Base-by-base conservation (phyloP, 2,329 filamentous ascomycete species). In the Didymella pomorum region DNA sequence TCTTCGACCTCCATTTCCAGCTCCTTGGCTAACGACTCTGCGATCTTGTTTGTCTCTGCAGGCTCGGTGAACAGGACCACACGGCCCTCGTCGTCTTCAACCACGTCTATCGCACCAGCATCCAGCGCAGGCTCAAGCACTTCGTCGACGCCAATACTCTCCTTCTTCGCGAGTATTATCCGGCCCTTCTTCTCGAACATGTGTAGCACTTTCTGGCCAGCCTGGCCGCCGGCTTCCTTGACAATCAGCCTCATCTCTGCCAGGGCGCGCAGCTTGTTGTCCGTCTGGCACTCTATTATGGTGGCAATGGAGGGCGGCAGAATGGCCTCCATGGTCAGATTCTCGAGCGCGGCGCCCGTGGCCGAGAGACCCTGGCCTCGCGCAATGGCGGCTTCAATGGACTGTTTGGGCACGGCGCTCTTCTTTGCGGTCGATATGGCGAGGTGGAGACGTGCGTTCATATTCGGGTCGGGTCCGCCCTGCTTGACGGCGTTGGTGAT, bases 281-380 rank as follows among this genome's bases (percentile, higher is more conserved):
- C 93, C 4, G 92, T 94, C 76, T 95, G 89, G 68, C 89, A 87
- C 68, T 97, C 93, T 71, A 97, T 85, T 11, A 98, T 88, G 6
- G 94, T 81, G 11, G 91, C 92, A 16, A 89, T 81, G 2, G 84
- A 87, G 2, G 89, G 86, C 2, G 91, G 90, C 60, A 96, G 79
- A 65, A 97, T 90, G 25, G 88, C 88, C 80, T 98, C 94, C 50
- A 96, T 83, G 0, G 87, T 90, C 50, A 95, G 77, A 31, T 80
- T 82, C 73, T 97, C 93, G n/a, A 98, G 86, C 14, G 87, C 83
- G 16, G 86, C 85, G 52, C 95, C 95, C 5, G 85, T 85, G 1
- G 87, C 79, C 23, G 93, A 93, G 63, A 89, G 85, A 41, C 95
- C 94, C 75, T 97, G 93, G 1, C 95, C 95, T 45, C 93, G 88